A percentile compares a stretch with the other conserved stretches of the same genome.
Conservation (phyloP, 2,329 filamentous ascomycete species). For the Neurospora sp. region DNA sequence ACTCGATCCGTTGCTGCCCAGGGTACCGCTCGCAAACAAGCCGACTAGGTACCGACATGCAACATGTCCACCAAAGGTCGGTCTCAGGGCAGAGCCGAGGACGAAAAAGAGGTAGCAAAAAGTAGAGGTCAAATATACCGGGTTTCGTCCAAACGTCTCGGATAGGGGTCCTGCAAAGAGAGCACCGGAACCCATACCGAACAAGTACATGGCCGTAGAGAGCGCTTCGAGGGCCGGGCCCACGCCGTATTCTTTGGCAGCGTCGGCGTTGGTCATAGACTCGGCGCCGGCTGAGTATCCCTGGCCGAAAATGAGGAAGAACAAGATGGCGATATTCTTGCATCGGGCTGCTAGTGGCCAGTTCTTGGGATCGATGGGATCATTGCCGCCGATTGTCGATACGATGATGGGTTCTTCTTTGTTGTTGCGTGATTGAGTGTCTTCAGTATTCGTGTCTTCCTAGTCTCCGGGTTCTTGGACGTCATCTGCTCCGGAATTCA, state of each 20-base stretch:
- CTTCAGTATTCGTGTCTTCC: slow-evolving; percentile 3
- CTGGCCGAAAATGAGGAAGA: slow-evolving; percentile 35
- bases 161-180: slow-evolving; percentile 38
- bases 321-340: slow-evolving; percentile 25
- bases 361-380: slow-evolving; percentile 35
- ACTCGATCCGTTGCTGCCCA: slow-evolving; percentile 32
- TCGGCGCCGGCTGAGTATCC: slow-evolving; percentile 39
- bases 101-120: slow-evolving; percentile 38
- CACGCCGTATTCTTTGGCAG: slow-evolving; percentile 30
- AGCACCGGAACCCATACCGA: slow-evolving; percentile 38
- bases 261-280: slow-evolving; percentile 32
- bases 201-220: slow-evolving; percentile 35
- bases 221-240: slow-evolving; percentile 33
- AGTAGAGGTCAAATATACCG: slow-evolving; percentile 36
- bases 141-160: slow-evolving; percentile 38
- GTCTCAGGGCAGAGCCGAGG: slow-evolving; percentile 35
- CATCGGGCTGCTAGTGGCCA: slow-evolving; percentile 26
- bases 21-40: slow-evolving; percentile 27
- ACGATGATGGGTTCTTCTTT: slow-evolving; percentile 13
- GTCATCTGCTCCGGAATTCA: slow-evolving; percentile 1
- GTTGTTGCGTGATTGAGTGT: background rate
- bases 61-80: slow-evolving; percentile 35
- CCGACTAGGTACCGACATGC: slow-evolving; percentile 40
- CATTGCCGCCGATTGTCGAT: slow-evolving; percentile 24
- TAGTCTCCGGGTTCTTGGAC: slow-evolving; percentile 1